Conservation (phyloP, 164 flowering plant species). For the Aristolochia californica region DNA sequence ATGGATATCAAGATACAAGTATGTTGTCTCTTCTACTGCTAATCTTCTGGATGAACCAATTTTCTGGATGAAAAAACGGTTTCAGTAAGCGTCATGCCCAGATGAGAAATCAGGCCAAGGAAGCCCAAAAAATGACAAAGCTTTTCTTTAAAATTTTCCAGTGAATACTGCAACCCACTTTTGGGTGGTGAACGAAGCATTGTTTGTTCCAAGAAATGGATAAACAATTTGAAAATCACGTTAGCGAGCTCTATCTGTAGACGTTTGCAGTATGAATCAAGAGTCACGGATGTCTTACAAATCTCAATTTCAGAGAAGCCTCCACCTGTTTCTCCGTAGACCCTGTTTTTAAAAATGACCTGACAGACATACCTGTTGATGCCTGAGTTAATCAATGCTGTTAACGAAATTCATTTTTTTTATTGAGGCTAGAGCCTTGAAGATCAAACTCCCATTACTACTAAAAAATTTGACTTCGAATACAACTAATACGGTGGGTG, state of each 20-base stretch:
- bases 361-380: slow-evolving; percentile 50
- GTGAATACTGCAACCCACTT: no score
- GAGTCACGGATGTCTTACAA: no score
- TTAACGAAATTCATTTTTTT: slow-evolving; percentile 16
- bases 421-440: neutral
- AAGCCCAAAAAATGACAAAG: no score
- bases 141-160: no score
- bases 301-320: no score
- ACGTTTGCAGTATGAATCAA: neutral
- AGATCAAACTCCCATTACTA: neutral
- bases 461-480: neutral
- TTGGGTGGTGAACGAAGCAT: neutral
- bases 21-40: no score
- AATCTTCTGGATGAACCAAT: no score
- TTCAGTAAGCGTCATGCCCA: no score
- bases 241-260: neutral
- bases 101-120: no score
- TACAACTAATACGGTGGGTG: neutral
- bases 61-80: no score
- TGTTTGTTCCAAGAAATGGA: neutral
- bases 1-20: no score
- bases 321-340: no score
- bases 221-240: neutral
- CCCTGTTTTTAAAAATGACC: slow-evolving; percentile 14
- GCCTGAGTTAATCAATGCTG: slow-evolving; percentile 18